phyloP scores from a whole-genome alignment of 164 flowering plant genomes.

The Annona cherimola region DNA sequence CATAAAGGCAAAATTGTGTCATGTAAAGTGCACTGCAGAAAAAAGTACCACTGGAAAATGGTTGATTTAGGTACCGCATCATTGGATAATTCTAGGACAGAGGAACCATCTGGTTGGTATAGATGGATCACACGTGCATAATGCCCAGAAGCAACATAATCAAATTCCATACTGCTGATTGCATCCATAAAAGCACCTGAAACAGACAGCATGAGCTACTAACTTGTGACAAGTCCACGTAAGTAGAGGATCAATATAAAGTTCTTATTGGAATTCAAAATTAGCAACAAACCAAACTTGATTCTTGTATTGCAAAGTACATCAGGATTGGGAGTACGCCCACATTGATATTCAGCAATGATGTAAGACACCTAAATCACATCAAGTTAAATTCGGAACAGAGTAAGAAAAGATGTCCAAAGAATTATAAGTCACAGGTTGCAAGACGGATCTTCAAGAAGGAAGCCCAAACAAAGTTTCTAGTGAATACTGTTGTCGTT shows the following conservation, averaged over 20 bases:
- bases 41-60: no score
- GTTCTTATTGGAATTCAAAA: conserved; percentile 1
- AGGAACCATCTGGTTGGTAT: conserved; percentile 33
- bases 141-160: conserved; percentile 93
- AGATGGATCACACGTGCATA: conserved; percentile 79
- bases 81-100: conserved; percentile 60
- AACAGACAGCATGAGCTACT: conserved; percentile 1
- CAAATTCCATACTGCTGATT: conserved; percentile 63
- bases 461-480: neutral
- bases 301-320: conserved; percentile 97
- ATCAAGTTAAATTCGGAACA: neutral
- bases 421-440: neutral
- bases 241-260: conserved; percentile 3
- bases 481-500: neutral
- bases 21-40: no score
- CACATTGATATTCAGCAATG: conserved; percentile 78
- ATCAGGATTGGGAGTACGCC: conserved; percentile 96
- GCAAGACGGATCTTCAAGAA: neutral
- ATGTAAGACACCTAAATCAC: conserved; percentile 76
- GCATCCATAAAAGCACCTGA: conserved; percentile 96
- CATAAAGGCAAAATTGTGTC: no score
- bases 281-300: conserved; percentile 61
- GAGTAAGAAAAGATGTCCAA: neutral
- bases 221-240: neutral
- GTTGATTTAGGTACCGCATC: conserved; percentile 51